Evolutionary conservation across 2,329 filamentous ascomycete species (phyloP).

Genomic region (Ilyonectria destructans): DNA sequence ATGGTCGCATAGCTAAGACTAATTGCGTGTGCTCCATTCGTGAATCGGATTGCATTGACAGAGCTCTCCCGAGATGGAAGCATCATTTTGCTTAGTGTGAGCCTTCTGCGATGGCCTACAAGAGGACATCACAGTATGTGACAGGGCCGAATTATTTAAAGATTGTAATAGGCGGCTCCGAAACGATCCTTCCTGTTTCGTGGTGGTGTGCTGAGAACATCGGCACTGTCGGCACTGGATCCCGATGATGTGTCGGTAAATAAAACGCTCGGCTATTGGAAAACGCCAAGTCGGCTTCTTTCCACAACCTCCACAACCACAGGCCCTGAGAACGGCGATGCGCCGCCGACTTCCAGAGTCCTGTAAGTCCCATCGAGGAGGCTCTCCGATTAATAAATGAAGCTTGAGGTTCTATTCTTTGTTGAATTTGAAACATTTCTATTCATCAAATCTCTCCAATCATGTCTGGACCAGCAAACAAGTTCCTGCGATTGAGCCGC

Average conservation of each 20-base stretch:
- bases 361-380: slow-evolving; percentile 21
- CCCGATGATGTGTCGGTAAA: neutral
- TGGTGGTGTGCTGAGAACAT: neutral
- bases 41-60: too few species aligned
- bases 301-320: slow-evolving; percentile 3
- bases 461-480: slow-evolving; percentile 34
- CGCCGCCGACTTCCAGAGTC: slow-evolving; percentile 12
- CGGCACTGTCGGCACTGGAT: neutral
- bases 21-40: too few species aligned
- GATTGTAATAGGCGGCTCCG: too few species aligned
- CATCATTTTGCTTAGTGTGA: too few species aligned
- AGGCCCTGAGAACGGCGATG: neutral
- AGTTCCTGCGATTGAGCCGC: slow-evolving; percentile 32
- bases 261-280: slow-evolving; percentile 23
- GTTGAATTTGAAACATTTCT: neutral
- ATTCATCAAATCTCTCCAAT: slow-evolving; percentile 1
- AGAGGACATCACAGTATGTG: too few species aligned
- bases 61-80: too few species aligned
- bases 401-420: slow-evolving; percentile 9
- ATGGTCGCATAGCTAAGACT: too few species aligned
- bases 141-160: too few species aligned
- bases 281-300: slow-evolving; percentile 32
- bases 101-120: too few species aligned
- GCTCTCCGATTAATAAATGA: slow-evolving; percentile 28
- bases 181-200: neutral